These are phyloP conservation scores for Scorias spongiosa DNA, from an alignment of 2,329 filamentous ascomycete species.

Conservation along the genomic window DNA sequence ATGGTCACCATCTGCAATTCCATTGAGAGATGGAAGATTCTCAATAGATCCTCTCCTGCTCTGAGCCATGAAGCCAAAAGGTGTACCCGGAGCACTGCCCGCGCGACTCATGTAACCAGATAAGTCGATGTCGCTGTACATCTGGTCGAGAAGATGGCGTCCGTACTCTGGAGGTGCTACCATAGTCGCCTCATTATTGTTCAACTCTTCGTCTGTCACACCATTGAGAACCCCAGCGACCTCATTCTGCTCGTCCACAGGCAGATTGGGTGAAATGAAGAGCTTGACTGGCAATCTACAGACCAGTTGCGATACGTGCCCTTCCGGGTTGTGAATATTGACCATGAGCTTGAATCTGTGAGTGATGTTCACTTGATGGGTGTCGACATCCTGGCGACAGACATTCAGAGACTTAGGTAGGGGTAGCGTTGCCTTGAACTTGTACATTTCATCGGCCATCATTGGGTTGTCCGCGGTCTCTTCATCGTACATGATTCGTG, in stretches of 20 bases:
- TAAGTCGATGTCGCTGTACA: conserved; percentile 76
- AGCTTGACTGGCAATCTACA: conserved; percentile 83
- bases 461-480: conserved; percentile 23
- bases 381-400: conserved; percentile 81
- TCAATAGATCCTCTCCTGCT: conserved; percentile 64
- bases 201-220: conserved; percentile 26
- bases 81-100: conserved; percentile 50
- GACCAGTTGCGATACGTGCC: conserved; percentile 81
- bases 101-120: conserved; percentile 51
- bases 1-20: conserved; percentile 34
- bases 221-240: conserved; percentile 39
- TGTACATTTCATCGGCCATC: conserved; percentile 40
- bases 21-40: conserved; percentile 51
- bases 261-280: conserved; percentile 89
- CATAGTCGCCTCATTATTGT: conserved; percentile 39
- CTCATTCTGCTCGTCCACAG: conserved; percentile 74
- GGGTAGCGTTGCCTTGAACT: conserved; percentile 44
- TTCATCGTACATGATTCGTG: conserved; percentile 21
- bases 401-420: conserved; percentile 68
- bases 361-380: conserved; percentile 75
- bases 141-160: conserved; percentile 72
- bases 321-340: conserved; percentile 85
- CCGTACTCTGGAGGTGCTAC: conserved; percentile 87
- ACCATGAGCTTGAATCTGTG: conserved; percentile 89
- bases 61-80: conserved; percentile 46